Percentiles rank a stretch among this genome's conserved stretches.
phyloP scores from a whole-genome alignment of 441 rosid genomes.

The Pelargonium hybrid region DNA sequence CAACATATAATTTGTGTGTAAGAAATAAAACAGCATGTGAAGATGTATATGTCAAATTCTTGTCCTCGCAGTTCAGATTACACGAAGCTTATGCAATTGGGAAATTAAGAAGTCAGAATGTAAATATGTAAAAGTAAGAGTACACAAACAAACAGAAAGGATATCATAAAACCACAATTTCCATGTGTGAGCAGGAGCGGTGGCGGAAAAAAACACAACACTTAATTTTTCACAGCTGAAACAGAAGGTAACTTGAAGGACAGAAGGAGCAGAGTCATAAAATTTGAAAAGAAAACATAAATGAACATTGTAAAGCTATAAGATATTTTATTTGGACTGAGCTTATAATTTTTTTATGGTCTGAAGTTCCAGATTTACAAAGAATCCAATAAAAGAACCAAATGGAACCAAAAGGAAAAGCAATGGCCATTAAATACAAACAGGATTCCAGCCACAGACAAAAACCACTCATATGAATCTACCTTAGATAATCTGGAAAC shows the following conservation, averaged over 20 bases:
- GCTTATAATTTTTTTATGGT: not conserved
- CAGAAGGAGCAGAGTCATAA: too few species aligned
- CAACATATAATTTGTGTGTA: not conserved
- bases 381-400: not conserved
- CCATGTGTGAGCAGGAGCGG: not conserved
- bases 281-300: not conserved
- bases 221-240: not conserved
- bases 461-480: not conserved
- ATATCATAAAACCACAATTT: not conserved
- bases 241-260: not conserved
- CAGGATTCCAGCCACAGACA: not conserved
- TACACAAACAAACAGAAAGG: not conserved
- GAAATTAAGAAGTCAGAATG: not conserved
- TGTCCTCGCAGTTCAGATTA: not conserved
- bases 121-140: not conserved
- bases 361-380: not conserved
- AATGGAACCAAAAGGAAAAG: not conserved
- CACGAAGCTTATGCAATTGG: not conserved
- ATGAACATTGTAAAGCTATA: not conserved
- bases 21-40: constrained; percentile 1
- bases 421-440: too few species aligned
- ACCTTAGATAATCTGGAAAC: not conserved
- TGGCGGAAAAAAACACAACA: not conserved
- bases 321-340: not conserved
- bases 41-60: not conserved